Base-by-base conservation (phyloP, 2,329 filamentous ascomycete genomes). In the Elsinoe necatrix region DNA sequence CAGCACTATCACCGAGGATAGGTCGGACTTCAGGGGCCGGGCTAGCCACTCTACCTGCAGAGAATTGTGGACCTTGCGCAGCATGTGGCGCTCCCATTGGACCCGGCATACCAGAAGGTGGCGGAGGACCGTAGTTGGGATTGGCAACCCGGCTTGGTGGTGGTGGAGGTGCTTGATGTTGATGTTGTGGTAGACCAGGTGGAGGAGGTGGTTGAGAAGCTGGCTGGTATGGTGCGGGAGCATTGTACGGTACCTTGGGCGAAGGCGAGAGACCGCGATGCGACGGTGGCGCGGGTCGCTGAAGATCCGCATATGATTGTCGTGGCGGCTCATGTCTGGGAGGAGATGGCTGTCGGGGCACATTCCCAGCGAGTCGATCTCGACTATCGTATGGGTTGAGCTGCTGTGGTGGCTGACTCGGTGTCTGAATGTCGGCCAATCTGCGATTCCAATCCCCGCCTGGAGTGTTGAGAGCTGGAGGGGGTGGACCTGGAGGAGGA, bases 21-120 rank as follows among this genome's bases (percentile, higher is more conserved):
- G 87, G 86, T 54, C 90, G 83, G 47, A 90, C 84, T 62, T 96
- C 92, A 52, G 86, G 82, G n/a, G 88, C 82, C 59, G 91, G 88
- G 69, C 87, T 95, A 64, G 83, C 83, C 27, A 84, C 81, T 58
- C 81, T 77, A 16, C 31, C 54, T 57, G 50, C 47, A 18, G 85
- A 83, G 73, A 92, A 95, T 16, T 85, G 81, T 63, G 88, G 85
- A 25, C 72, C 72, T 56, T 75, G 74, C 47, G 72, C 73, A 25
- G 68, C 67, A 8, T 69, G 69, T 45, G 80, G 80, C n/a, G 78
- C 81, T 57, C 63, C 72, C 66, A 65, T 69, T 63, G 35, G 68
- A 65, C 58, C 66, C 80, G 18, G 80, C 76, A 71, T 87, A 45
- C 41, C 41, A 25, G 41, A 25, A 81, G 62, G 80, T 35, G 64